Conservation (phyloP, 2,329 filamentous ascomycete species). For the Sporothrix pallida region DNA sequence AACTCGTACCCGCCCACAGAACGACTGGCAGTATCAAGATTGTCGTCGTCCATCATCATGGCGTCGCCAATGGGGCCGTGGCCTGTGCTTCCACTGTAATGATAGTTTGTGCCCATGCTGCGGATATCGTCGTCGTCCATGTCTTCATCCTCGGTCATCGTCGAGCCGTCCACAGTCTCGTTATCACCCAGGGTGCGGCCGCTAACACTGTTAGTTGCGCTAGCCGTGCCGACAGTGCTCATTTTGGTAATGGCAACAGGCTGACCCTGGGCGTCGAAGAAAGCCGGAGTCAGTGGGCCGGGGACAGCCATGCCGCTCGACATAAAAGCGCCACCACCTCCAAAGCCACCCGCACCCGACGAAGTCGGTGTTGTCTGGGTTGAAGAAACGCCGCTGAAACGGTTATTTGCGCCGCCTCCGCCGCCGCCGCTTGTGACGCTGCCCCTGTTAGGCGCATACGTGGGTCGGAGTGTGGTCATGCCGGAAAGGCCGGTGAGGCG, state of each 20-base stretch:
- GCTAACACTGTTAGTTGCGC: constrained; percentile 73
- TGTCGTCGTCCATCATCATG: constrained; percentile 59
- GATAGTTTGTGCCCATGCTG: constrained; percentile 69
- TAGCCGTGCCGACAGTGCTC: constrained; percentile 90
- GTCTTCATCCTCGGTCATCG: constrained; percentile 50
- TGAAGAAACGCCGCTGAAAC: constrained; percentile 38
- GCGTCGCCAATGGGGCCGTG: constrained; percentile 35
- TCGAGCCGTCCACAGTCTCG: constrained; percentile 53
- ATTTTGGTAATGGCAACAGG: constrained; percentile 73
- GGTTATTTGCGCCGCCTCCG: constrained; percentile 36
- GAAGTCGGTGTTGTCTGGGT: constrained; percentile 59
- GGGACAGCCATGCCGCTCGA: constrained; percentile 33
- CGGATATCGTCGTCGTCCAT: constrained; percentile 69
- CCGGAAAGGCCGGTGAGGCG: constrained; percentile 90
- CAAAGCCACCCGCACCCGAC: constrained; percentile 42
- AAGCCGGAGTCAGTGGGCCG: constrained; percentile 64
- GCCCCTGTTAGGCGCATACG: constrained; percentile 40
- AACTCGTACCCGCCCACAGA: constrained; percentile 59
- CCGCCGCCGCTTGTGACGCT: constrained; percentile 39
- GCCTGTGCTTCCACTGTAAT: constrained; percentile 51
- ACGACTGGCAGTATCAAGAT: constrained; percentile 55
- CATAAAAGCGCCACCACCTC: constrained; percentile 37
- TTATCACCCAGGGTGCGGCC: constrained; percentile 50
- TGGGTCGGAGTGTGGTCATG: constrained; percentile 72
- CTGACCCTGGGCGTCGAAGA: constrained; percentile 79